A percentile compares a stretch with the other conserved stretches of the same genome.
Conservation (phyloP, 1,284 basidiomycete genomes). For the Ustilago shanxiensis region DNA sequence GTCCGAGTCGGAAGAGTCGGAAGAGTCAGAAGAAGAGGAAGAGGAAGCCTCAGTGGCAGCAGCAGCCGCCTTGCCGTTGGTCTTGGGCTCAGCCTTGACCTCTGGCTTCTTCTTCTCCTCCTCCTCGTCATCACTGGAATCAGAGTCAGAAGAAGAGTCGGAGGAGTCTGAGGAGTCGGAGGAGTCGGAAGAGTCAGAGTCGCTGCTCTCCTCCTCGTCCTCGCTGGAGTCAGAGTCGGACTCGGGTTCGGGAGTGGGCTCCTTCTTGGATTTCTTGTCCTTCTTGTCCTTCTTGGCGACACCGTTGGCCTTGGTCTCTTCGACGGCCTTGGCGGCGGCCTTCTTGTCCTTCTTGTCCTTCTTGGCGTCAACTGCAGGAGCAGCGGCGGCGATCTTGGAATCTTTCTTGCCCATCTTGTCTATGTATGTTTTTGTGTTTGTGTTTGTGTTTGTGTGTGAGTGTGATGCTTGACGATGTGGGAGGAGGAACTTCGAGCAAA, state of each 20-base stretch:
- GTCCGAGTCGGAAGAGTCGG: slow-evolving; percentile 42
- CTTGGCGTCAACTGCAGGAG: slow-evolving; percentile 43
- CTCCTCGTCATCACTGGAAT: slow-evolving; percentile 25
- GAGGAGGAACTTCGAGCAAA: slow-evolving; percentile 19
- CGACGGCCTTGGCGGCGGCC: slow-evolving; percentile 29
- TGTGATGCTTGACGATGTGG: slow-evolving; percentile 1
- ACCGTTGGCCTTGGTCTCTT: slow-evolving; percentile 44
- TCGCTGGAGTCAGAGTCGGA: slow-evolving; percentile 28
- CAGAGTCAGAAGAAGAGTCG: slow-evolving; percentile 8
- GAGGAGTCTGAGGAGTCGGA: slow-evolving; percentile 14
- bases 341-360: slow-evolving; percentile 46
- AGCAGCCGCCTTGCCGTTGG: slow-evolving; percentile 52
- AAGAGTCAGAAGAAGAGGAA: slow-evolving; percentile 33
- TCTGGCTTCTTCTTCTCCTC: slow-evolving; percentile 51
- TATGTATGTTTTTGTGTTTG: slow-evolving; percentile 15
- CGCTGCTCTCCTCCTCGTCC: slow-evolving; percentile 9
- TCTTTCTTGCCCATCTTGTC: slow-evolving; percentile 44
- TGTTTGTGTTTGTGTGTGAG: slow-evolving; percentile 8
- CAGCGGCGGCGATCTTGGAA: slow-evolving; percentile 37
- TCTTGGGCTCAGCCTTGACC: slow-evolving; percentile 36
- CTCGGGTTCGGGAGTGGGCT: slow-evolving; percentile 6
- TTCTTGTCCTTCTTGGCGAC: slow-evolving; percentile 60
- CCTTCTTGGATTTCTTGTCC: slow-evolving; percentile 1
- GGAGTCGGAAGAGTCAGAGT: slow-evolving; percentile 11
- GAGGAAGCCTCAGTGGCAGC: slow-evolving; percentile 29